Evolutionary conservation across 176 grass and related monocot species (phyloP), one percentile per base, ranked within the genome.

Genomic region (Ensete glaucum): DNA sequence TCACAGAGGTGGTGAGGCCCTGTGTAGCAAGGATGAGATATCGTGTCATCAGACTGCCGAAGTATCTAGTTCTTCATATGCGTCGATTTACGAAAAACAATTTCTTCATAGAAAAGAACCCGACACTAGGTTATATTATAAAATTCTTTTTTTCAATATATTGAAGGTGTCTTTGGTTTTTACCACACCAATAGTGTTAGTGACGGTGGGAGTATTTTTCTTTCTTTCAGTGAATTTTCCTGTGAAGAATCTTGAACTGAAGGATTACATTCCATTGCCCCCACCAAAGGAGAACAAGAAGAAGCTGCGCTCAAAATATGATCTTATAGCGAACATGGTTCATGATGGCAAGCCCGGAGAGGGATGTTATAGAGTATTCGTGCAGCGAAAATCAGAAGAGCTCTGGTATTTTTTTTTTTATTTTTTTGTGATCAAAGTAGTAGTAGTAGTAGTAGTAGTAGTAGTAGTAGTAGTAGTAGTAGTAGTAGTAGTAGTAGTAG

Each of bases 11-110:
- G 59, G 95, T 98, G 25, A 79, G 88, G 1, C 90, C 95, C 66
- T 91, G 84, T 52, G 87, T 98, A 83, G 95, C 95, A 54, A 84
- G 88, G 73, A 98, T 94, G 95, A 92, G 84, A 76, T 98, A 98
- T 62, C 95, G 88, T 49, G 95, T 91, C 27, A 98, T 77, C 68
- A 82, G 85, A 64, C 73, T 98, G 20, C 90, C 95, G 2, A 98
- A 93, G 76, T 98, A 98, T 80, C 52, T 93, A 34, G 87, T 93
- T 74, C 82, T 98, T 80, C 95, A 98, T 71, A 98, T 98, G 95
- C 84, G 95, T 1, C 76, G 88, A 27, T 98, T 98, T 59, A 94
- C 90, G 9, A 98, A 93, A 85, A 94, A 98, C 67, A 98, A 98
- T 69, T 94, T 98, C 80, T 94, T 98, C 64, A 43, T 89, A 0